Conservation (phyloP, 345 rosid species). For the Bruguiera gymnorhiza region DNA sequence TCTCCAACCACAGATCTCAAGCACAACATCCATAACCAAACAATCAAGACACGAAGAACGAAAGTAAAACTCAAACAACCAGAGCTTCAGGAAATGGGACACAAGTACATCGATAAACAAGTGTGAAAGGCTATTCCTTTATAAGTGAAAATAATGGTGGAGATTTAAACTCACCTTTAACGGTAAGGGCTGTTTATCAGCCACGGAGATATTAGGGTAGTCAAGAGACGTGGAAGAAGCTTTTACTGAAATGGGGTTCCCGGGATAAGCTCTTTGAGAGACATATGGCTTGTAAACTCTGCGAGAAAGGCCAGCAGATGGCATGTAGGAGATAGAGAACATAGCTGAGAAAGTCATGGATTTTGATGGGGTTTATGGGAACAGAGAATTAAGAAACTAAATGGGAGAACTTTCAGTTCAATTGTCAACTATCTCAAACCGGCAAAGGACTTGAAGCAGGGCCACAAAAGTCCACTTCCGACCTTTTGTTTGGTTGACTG, state of each 20-base stretch:
- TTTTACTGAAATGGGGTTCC: slow-evolving; percentile 51
- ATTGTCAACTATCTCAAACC: background rate
- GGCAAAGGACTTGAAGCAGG: background rate
- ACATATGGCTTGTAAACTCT: slow-evolving; percentile 30
- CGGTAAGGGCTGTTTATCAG: slow-evolving; percentile 36
- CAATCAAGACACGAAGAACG: background rate
- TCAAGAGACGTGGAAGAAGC: slow-evolving; percentile 58
- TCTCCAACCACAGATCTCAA: background rate
- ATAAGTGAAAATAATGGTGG: background rate
- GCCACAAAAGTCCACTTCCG: background rate
- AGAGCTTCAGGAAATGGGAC: background rate
- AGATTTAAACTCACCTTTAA: slow-evolving; percentile 42
- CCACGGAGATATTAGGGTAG: slow-evolving; percentile 35
- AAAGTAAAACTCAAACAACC: background rate
- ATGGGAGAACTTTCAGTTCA: background rate
- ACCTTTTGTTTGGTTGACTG: too few species aligned
- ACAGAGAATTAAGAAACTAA: background rate
- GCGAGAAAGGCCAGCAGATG: slow-evolving; percentile 36
- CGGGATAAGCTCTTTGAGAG: slow-evolving; percentile 15
- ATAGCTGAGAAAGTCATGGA: background rate
- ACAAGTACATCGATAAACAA: background rate
- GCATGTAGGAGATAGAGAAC: slow-evolving; percentile 34
- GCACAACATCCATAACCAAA: background rate
- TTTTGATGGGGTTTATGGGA: background rate
- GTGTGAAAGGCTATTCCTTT: background rate